Evolutionary conservation across 306 rosid genomes (phyloP), one percentile per base, ranked within the genome.

Genomic region (Glycine tomentella): DNA sequence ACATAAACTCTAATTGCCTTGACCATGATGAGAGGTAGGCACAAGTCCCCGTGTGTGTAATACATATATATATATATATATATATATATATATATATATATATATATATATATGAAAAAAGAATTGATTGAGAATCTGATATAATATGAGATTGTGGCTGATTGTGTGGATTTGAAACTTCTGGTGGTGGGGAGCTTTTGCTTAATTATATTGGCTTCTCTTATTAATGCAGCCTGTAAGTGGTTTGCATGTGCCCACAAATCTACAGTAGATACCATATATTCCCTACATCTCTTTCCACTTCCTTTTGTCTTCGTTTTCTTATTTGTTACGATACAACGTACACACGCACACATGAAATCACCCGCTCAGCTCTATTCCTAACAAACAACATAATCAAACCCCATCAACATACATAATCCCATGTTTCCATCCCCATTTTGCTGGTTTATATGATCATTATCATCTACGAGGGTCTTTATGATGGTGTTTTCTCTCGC

Each of bases 251-350:
- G 97, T 94, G 98, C 86, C 68, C 56, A 1, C 85, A 90, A 93
- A 92, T 92, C 93, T 89, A 94, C 86, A 46, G 77, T 89, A 85
- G 87, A 90, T 90, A 80, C 85, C 90, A 87, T 89, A 90, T 92
- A 92, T 94, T 92, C 95, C 84, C 86, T 86, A 50, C 89, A 89
- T 92, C 92, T 86, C 84, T 84, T 86, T 86, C 97, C 96, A 89
- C 95, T 88, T 82, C 80, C 68, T 74, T 78, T 84, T 90, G 92
- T 90, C 94, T 84, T 80, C 36, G 20, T 81, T 88, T 85, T 74
- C 69, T 34, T 56, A 34, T 55, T 49, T 69, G 31, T 57, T 73
- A 55, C 68, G 33, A 52, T 45, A 58, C 73, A 76, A 31, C 59
- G 40, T 36, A 36, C 40, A 42, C 61, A 42, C 61, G 16, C 51